These are phyloP conservation scores for Dendrobium chrysotoxum DNA, from an alignment of 106 monocot genomes.

Conservation along the genomic window DNA sequence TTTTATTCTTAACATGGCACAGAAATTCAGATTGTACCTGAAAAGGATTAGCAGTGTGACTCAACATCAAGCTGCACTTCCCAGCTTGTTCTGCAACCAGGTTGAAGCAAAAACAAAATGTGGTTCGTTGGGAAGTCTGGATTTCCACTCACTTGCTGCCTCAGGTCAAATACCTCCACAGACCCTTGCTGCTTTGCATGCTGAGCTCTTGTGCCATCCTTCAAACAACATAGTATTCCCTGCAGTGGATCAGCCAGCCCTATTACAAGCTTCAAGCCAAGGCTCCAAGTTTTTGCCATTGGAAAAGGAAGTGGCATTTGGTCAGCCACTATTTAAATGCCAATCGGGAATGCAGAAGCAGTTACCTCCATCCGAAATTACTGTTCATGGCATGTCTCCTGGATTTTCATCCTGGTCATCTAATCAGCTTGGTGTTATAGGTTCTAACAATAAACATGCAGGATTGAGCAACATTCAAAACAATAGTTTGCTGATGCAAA, in stretches of 20 bases:
- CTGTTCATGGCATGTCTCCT: constrained; percentile 34
- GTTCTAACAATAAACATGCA: constrained; percentile 20
- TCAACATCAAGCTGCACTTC: constrained; percentile 63
- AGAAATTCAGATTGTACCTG: constrained; percentile 95
- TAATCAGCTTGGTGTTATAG: constrained; percentile 21
- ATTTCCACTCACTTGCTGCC: constrained; percentile 68
- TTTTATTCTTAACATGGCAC: constrained; percentile 18
- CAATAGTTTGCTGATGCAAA: constrained; percentile 33
- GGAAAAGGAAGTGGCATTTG: constrained; percentile 44
- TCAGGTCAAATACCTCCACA: constrained; percentile 80
- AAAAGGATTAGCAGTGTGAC: constrained; percentile 80
- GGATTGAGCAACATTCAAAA: constrained; percentile 23
- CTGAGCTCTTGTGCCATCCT: constrained; percentile 54
- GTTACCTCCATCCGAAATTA: constrained; percentile 26
- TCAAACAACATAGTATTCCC: constrained; percentile 29
- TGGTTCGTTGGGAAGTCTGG: constrained; percentile 46
- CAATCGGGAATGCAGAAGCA: constrained; percentile 33
- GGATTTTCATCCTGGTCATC: constrained; percentile 49
- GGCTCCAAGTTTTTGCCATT: constrained; percentile 23
- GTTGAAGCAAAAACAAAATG: constrained; percentile 56
- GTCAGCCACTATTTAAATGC: constrained; percentile 51
- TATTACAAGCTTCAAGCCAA: constrained; percentile 30
- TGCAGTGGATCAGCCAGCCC: constrained; percentile 20
- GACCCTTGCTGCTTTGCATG: constrained; percentile 62
- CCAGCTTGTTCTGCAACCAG: constrained; percentile 45